Conservation (phyloP, 1,139 yeast species). For the Taiozyma sp. region DNA sequence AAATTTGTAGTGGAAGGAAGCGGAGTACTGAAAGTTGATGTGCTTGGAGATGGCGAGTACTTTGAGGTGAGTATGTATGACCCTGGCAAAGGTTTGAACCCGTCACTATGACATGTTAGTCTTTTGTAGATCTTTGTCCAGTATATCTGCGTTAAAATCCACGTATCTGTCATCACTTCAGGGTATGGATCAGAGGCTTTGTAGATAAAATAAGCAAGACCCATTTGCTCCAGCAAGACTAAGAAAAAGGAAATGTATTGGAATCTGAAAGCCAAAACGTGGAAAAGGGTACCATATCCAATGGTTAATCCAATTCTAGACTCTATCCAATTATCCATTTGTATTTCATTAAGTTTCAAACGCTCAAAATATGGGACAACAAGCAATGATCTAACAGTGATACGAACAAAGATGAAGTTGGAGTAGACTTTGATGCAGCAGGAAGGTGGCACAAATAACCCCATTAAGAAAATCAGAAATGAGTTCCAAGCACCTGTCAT, state of each 20-base stretch:
- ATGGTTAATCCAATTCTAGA: slow-evolving; percentile 14
- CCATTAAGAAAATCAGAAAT: slow-evolving; percentile 7
- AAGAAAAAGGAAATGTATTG: slow-evolving; percentile 9
- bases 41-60: not conserved
- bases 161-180: slow-evolving; percentile 12
- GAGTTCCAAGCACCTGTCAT: slow-evolving; percentile 8
- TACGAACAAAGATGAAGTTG: slow-evolving; percentile 4
- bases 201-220: slow-evolving; percentile 13
- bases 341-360: slow-evolving; percentile 8
- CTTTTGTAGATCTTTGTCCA: slow-evolving; percentile 10
- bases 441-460: slow-evolving; percentile 7
- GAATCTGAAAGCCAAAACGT: slow-evolving; percentile 2
- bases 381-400: slow-evolving; percentile 9
- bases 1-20: not conserved
- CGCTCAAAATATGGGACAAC: slow-evolving; percentile 15
- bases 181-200: slow-evolving; percentile 17
- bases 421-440: slow-evolving; percentile 4
- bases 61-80: slow-evolving; percentile 4
- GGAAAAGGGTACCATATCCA: slow-evolving; percentile 15
- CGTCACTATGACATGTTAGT: slow-evolving; percentile 8
- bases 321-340: slow-evolving; percentile 14
- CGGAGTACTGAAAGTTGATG: slow-evolving; percentile 6
- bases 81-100: slow-evolving; percentile 12
- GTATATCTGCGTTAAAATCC: slow-evolving; percentile 14
- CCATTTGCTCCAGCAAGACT: slow-evolving; percentile 11